Conservation (phyloP, 805 yeast species). For the Teunomyces pallodes region DNA sequence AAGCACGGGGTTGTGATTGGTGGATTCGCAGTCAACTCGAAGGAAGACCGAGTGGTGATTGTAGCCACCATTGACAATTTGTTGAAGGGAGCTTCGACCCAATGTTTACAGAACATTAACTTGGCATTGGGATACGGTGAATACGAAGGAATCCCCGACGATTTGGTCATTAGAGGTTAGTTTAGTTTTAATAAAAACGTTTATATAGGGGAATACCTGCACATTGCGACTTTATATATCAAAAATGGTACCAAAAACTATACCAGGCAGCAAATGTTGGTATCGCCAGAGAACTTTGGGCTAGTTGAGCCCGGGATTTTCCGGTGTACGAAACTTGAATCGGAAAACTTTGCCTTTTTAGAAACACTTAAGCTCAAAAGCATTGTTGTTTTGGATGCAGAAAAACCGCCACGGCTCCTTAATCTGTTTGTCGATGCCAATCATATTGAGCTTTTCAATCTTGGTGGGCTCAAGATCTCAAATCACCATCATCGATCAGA, state of each 20-base stretch:
- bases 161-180: slow-evolving; percentile 51
- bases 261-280: slow-evolving; percentile 48
- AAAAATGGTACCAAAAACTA: neutral
- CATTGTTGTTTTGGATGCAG: slow-evolving; percentile 77
- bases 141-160: slow-evolving; percentile 90
- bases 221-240: neutral
- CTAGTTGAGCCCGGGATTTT: slow-evolving; percentile 83
- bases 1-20: slow-evolving; percentile 95
- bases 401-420: slow-evolving; percentile 73
- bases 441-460: slow-evolving; percentile 48
- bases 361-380: slow-evolving; percentile 69
- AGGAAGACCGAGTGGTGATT: slow-evolving; percentile 85
- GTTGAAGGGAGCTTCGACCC: slow-evolving; percentile 98
- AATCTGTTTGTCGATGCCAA: slow-evolving; percentile 61
- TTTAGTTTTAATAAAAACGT: neutral
- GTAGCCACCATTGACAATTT: slow-evolving; percentile 95
- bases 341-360: slow-evolving; percentile 73
- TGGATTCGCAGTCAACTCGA: slow-evolving; percentile 89
- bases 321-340: slow-evolving; percentile 76
- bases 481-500: slow-evolving; percentile 28
- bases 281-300: slow-evolving; percentile 92
- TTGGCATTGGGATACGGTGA: slow-evolving; percentile 87
- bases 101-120: slow-evolving; percentile 94
- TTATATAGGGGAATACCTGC: neutral
- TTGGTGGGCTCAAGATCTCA: slow-evolving; percentile 43